phyloP scores from a whole-genome alignment of 2,329 filamentous ascomycete genomes.

The Cyphellophora attinorum region DNA sequence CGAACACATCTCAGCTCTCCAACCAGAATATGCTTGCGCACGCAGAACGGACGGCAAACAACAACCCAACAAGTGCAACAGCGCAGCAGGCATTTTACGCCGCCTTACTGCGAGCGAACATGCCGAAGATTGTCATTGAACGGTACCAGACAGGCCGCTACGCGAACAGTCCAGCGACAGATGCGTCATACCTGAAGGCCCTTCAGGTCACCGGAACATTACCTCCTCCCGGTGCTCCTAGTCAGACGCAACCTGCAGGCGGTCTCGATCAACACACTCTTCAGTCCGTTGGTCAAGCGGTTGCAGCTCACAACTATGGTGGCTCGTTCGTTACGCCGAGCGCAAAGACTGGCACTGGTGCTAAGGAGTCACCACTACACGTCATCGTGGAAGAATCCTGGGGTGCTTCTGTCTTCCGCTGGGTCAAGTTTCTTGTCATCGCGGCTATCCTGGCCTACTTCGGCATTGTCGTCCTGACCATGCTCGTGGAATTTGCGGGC shows the following conservation, averaged over 20 bases:
- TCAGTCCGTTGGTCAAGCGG: constrained; percentile 71
- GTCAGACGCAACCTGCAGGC: constrained; percentile 1
- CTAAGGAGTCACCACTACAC: constrained; percentile 78
- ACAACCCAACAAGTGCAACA: constrained; percentile 76
- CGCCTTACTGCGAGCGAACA: constrained; percentile 78
- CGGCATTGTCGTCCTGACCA: constrained; percentile 66
- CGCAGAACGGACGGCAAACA: constrained; percentile 84
- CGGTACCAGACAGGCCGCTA: constrained; percentile 80
- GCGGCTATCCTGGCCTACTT: constrained; percentile 74
- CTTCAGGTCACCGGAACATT: constrained; percentile 50
- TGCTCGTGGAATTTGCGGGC: constrained; percentile 73
- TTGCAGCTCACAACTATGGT: constrained; percentile 62
- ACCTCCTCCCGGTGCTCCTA: constrained; percentile 16
- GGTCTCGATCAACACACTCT: constrained; percentile 53
- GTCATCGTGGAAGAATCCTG: constrained; percentile 91
- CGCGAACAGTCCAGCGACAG: constrained; percentile 68
- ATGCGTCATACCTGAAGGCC: constrained; percentile 69
- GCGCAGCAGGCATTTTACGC: constrained; percentile 93
- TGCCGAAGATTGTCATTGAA: constrained; percentile 87
- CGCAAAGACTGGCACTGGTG: constrained; percentile 49
- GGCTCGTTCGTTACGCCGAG: constrained; percentile 47
- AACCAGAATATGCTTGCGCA: constrained; percentile 60
- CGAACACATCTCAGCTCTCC: constrained; percentile 10
- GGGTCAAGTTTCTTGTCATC: constrained; percentile 75
- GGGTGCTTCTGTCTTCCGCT: constrained; percentile 72